A percentile compares a stretch with the other conserved stretches of the same genome.
Evolutionary conservation across 2,329 filamentous ascomycete species (phyloP).

Genomic region (Cladorrhinum sp.): DNA sequence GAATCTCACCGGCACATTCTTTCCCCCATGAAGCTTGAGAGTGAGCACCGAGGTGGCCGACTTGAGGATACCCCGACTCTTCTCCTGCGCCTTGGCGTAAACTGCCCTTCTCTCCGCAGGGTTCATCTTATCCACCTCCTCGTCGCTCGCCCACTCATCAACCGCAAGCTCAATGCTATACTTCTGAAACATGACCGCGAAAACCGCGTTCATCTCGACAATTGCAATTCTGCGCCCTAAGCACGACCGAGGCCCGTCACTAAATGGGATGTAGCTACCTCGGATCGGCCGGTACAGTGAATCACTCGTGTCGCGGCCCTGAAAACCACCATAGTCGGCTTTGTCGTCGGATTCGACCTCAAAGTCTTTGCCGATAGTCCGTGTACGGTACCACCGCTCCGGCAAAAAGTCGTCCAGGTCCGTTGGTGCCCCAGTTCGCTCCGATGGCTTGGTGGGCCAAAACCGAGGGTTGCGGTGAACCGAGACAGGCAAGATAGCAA

Average conservation of each 20-base stretch:
- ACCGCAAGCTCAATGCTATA: slow-evolving; percentile 71
- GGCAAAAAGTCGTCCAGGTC: slow-evolving; percentile 69
- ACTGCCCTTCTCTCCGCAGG: slow-evolving; percentile 45
- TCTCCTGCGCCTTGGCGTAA: slow-evolving; percentile 60
- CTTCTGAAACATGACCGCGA: slow-evolving; percentile 54
- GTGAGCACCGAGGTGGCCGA: slow-evolving; percentile 64
- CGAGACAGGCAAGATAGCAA: slow-evolving; percentile 55
- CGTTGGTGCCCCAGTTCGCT: slow-evolving; percentile 40
- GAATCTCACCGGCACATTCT: slow-evolving; percentile 63
- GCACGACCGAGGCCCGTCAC: slow-evolving; percentile 56
- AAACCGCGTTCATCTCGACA: slow-evolving; percentile 54
- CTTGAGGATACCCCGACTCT: slow-evolving; percentile 50
- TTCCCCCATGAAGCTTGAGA: slow-evolving; percentile 62
- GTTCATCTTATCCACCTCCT: slow-evolving; percentile 52
- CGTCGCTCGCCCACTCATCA: slow-evolving; percentile 53
- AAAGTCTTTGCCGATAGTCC: slow-evolving; percentile 22
- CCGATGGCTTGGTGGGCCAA: slow-evolving; percentile 60
- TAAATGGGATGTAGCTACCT: slow-evolving; percentile 59
- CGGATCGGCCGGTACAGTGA: slow-evolving; percentile 57
- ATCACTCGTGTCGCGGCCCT: slow-evolving; percentile 59
- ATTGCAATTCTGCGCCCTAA: slow-evolving; percentile 58
- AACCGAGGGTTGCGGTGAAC: slow-evolving; percentile 67
- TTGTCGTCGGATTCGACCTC: slow-evolving; percentile 40
- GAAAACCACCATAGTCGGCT: slow-evolving; percentile 57
- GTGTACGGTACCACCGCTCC: slow-evolving; percentile 64